Percentiles rank a stretch among this genome's conserved stretches.
These are phyloP conservation scores for Cucumis hystrix DNA, from an alignment of 306 rosid species.

Conservation along the genomic window DNA sequence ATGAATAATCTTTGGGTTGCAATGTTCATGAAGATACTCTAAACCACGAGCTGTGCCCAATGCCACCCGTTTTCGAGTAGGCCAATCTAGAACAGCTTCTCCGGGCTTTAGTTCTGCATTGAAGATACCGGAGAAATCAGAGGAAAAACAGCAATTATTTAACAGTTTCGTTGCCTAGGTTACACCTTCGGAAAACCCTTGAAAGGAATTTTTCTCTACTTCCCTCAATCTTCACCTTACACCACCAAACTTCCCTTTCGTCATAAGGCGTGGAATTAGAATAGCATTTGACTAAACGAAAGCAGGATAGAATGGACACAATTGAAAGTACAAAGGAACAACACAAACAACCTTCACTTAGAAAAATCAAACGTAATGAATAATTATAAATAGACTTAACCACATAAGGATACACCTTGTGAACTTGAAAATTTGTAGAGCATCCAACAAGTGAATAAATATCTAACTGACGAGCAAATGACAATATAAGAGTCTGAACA, in stretches of 20 bases:
- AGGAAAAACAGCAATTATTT: background rate
- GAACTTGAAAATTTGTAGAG: too few relatives aligned
- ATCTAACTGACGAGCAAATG: too few relatives aligned
- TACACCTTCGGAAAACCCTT: too few relatives aligned
- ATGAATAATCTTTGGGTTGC: constrained; percentile 97
- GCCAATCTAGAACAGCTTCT: constrained; percentile 71
- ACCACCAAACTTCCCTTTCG: too few relatives aligned
- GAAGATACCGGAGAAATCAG: background rate
- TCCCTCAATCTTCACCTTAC: too few relatives aligned
- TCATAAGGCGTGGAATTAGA: background rate
- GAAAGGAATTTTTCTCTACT: too few relatives aligned
- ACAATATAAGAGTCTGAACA: too few relatives aligned
- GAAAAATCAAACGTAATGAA: too few relatives aligned
- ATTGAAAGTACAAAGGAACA: background rate
- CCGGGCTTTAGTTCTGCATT: constrained; percentile 80
- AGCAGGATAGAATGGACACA: background rate
- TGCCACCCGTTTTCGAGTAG: constrained; percentile 80
- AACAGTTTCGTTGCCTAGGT: background rate
- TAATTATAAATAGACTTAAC: too few relatives aligned
- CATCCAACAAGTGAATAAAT: too few relatives aligned
- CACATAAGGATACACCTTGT: too few relatives aligned
- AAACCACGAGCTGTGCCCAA: constrained; percentile 95
- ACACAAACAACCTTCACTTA: background rate
- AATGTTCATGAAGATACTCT: constrained; percentile 95
- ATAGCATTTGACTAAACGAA: background rate